Evolutionary conservation across 2,329 filamentous ascomycete genomes (phyloP), one percentile per base, ranked within the genome.

Genomic region (Monosporascus sp.): DNA sequence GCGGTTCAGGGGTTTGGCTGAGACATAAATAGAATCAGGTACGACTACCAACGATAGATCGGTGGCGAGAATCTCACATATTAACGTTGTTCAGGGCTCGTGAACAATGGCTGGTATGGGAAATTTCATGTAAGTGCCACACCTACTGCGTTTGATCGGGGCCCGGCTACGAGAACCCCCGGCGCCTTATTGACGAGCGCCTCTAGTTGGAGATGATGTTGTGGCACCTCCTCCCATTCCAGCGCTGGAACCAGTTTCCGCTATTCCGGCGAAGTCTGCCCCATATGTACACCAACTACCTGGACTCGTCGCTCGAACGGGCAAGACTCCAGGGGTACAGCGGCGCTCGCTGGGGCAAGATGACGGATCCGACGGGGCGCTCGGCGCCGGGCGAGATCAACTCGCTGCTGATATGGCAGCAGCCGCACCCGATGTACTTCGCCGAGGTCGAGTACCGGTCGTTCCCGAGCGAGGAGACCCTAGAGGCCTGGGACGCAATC

Each of bases 321-420:
- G 74, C 74, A 4, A 53, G 48, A 4, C 54, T 38, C 0, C 74
- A 76, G 59, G 73, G 74, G 4, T 77, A 76, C 62, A 55, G 62
- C 5, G 74, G 75, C 34, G 74, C 74, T 6, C 68, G 74, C 48
- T 72, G 62, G 77, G 77, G 60, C 49, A 81, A 84, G 60, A 83
- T 83, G 80, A 80, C 74, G 9, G 80, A 83, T 60, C 77, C 79
- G 0, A 75, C 73, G 0, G 79, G 80, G 25, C 70, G 77, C 11
- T 79, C 74, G 47, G 78, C 80, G 1, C 81, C 82, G 1, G 82
- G 82, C 2, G 77, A 81, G 56, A 84, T 84, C 62, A 85, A 85
- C 62, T 77, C 75, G 9, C 68, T 85, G 1, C 68, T 85, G 3
- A 79, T 84, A 52, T 85, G 82, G 82, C 82, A 85, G 58, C 82